phyloP scores from a whole-genome alignment of 176 grass and related monocot species.

The Guadua angustifolia region DNA sequence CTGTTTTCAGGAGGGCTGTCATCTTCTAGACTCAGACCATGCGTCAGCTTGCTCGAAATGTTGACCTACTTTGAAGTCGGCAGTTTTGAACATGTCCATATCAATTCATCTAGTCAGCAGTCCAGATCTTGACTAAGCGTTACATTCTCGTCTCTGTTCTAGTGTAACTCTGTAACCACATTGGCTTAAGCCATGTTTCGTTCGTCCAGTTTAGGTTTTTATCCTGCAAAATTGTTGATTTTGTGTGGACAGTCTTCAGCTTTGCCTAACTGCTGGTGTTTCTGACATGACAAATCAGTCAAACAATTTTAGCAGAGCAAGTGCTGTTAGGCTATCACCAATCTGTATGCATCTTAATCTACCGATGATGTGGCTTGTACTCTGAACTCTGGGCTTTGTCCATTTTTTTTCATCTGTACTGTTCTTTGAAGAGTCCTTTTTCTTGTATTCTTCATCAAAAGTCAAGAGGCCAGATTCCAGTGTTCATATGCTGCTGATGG shows the following conservation, averaged over 20 bases:
- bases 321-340: neutral
- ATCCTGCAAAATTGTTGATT: neutral
- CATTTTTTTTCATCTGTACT: neutral
- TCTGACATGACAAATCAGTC: neutral
- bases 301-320: neutral
- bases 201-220: neutral
- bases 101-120: neutral
- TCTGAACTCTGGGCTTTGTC: neutral
- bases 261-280: neutral
- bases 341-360: neutral
- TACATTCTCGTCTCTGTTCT: neutral
- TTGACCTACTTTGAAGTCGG: constrained; percentile 10
- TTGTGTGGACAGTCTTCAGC: neutral
- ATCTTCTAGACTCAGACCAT: neutral
- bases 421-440: neutral
- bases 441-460: neutral
- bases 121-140: neutral
- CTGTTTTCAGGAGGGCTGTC: neutral
- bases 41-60: neutral
- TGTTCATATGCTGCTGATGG: constrained; percentile 13
- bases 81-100: neutral
- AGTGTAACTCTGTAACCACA: neutral
- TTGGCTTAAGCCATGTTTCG: neutral
- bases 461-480: neutral
- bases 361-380: neutral